phyloP scores from a whole-genome alignment of 108 stramenopile genomes.

The Craspedostauros australis region DNA sequence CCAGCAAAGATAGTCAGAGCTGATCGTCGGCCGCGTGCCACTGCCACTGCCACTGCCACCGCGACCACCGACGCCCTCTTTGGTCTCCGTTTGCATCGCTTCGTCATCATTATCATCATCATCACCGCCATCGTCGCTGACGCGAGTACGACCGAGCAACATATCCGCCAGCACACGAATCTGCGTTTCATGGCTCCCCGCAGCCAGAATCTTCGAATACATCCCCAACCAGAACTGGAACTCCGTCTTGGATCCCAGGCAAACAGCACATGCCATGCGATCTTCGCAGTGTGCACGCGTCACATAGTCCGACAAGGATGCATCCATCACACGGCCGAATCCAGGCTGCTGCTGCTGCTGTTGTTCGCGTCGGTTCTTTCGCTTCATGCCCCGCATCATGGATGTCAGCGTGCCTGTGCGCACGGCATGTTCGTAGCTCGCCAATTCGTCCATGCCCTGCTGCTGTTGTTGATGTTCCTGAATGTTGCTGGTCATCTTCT shows the following conservation, averaged over 20 bases:
- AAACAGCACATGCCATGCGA: slow-evolving; percentile 78
- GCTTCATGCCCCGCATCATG: slow-evolving; percentile 20
- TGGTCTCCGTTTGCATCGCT: too few relatives aligned
- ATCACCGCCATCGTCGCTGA: background rate
- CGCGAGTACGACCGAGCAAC: slow-evolving; percentile 22
- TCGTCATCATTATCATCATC: background rate
- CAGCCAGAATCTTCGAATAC: slow-evolving; percentile 41
- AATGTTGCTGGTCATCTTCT: background rate
- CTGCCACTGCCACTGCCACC: background rate
- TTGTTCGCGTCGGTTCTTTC: slow-evolving; percentile 1
- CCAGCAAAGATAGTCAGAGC: slow-evolving; percentile 30
- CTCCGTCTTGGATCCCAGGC: slow-evolving; percentile 53
- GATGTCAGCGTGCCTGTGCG: slow-evolving; percentile 36
- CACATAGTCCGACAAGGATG: too few relatives aligned
- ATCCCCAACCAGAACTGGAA: slow-evolving; percentile 59
- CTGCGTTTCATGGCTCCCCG: slow-evolving; percentile 37
- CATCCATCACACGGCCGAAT: too few relatives aligned
- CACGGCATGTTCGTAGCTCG: too few relatives aligned
- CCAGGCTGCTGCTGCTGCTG: too few relatives aligned
- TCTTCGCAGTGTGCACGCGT: slow-evolving; percentile 84
- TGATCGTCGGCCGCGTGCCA: slow-evolving; percentile 5
- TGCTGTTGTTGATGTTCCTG: too few relatives aligned
- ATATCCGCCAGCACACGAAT: slow-evolving; percentile 67
- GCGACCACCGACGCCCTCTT: too few relatives aligned
- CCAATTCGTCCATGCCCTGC: too few relatives aligned